phyloP scores from a whole-genome alignment of 768 basidiomycete species.

The Naganishia onofrii region DNA sequence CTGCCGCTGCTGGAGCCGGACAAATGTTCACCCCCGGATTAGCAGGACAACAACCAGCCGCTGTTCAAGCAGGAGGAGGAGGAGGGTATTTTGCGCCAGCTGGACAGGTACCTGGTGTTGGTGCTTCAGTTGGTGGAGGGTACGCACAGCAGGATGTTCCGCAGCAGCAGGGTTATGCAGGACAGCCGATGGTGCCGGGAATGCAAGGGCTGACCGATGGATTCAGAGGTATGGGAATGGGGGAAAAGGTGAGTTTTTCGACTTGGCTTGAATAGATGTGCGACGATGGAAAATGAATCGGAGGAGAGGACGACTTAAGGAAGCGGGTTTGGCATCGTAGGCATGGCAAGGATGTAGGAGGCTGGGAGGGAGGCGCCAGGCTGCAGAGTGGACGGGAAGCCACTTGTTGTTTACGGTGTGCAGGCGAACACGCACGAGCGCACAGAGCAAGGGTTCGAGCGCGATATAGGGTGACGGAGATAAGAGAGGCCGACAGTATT shows the following conservation, averaged over 20 bases:
- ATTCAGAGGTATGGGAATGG: constrained; percentile 83
- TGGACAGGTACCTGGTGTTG: constrained; percentile 20
- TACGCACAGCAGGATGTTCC: constrained; percentile 37
- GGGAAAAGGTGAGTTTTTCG: constrained; percentile 45
- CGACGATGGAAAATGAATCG: background rate
- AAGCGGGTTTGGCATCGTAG: too few species aligned
- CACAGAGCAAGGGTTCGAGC: too few species aligned
- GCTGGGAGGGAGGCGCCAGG: too few species aligned
- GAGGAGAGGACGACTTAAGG: constrained; percentile 9
- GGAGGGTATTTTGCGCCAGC: constrained; percentile 28
- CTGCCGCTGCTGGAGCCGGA: background rate
- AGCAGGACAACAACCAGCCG: constrained; percentile 6
- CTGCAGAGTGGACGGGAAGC: too few species aligned
- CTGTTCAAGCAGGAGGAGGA: background rate
- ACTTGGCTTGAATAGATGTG: too few species aligned
- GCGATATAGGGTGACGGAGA: too few species aligned
- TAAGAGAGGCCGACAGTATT: too few species aligned
- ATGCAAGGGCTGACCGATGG: constrained; percentile 67
- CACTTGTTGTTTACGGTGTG: too few species aligned
- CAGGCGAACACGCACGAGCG: too few species aligned
- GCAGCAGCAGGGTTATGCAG: constrained; percentile 32
- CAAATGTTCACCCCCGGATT: constrained; percentile 49
- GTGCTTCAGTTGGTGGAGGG: constrained; percentile 28
- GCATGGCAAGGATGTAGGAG: too few species aligned
- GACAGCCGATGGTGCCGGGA: constrained; percentile 15